These are phyloP conservation scores for Boletus smithii DNA, from an alignment of 1,284 basidiomycete genomes.

Conservation along the genomic window DNA sequence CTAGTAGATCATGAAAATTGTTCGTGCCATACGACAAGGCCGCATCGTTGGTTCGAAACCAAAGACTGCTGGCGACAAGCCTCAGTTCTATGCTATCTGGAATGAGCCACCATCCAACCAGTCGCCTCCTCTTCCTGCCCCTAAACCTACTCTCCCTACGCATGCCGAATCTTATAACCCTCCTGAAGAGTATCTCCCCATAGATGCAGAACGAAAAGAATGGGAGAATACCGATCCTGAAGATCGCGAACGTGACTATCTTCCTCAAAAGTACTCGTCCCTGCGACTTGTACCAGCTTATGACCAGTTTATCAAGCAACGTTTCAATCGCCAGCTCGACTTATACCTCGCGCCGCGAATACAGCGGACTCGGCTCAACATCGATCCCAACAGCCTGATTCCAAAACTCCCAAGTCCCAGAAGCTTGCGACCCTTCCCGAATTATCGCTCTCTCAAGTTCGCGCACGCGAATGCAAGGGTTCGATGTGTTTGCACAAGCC, in stretches of 20 bases:
- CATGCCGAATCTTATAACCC: slow-evolving; percentile 98
- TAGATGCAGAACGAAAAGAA: slow-evolving; percentile 76
- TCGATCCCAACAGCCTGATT: slow-evolving; percentile 87
- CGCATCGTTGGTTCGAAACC: slow-evolving; percentile 91
- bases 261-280: slow-evolving; percentile 84
- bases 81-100: slow-evolving; percentile 90
- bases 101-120: slow-evolving; percentile 65
- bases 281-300: slow-evolving; percentile 92
- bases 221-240: slow-evolving; percentile 88
- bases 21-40: slow-evolving; percentile 95
- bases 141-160: slow-evolving; percentile 86
- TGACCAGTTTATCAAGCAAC: slow-evolving; percentile 88
- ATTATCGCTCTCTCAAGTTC: slow-evolving; percentile 74
- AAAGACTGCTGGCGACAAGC: slow-evolving; percentile 64
- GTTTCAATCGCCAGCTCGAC: slow-evolving; percentile 94
- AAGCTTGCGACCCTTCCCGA: slow-evolving; percentile 94
- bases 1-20: slow-evolving; percentile 95
- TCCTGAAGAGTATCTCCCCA: slow-evolving; percentile 95
- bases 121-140: slow-evolving; percentile 86
- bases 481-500: slow-evolving; percentile 78
- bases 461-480: slow-evolving; percentile 69
- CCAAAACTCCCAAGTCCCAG: slow-evolving; percentile 95
- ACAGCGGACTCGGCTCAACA: slow-evolving; percentile 82
- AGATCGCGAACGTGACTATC: slow-evolving; percentile 87
- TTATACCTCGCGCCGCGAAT: slow-evolving; percentile 95